Evolutionary conservation across 2,329 filamentous ascomycete species (phyloP), one percentile per base, ranked within the genome.

Genomic region (Microdochium trichocladiopsis): DNA sequence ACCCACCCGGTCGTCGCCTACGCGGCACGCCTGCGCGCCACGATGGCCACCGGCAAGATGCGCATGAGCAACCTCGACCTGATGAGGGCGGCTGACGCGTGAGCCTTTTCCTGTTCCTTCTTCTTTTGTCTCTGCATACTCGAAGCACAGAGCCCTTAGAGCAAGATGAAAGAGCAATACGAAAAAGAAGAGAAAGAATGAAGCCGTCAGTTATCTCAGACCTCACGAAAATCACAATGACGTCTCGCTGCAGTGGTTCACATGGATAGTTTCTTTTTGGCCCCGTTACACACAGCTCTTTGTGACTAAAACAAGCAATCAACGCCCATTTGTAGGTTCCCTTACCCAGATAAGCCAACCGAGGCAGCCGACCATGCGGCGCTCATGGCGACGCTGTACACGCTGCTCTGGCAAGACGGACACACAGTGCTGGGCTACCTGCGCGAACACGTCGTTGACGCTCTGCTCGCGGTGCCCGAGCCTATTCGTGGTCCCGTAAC

Each of bases 301-400:
- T 22, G 53, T 28, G 18, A 41, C 49, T 51, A 49, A 43, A 21
- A 24, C 28, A 23, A n/a, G n/a, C n/a, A n/a, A n/a, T n/a, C n/a
- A n/a, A n/a, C n/a, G n/a, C n/a, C 45, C 18, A 18, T 33, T 25
- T 25, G 50, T 61, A 93, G 88, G 62, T 95, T 95, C 63, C 91
- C 91, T 1, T 90, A 95, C 69, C 77, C 79, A 52, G 76, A 86
- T 52, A 76, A 74, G 51, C 73, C 85, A 57, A 77, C 81, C 10
- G 66, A 77, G 53, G 10, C 41, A 45, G 41, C 41, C 10, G 41
- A 21, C 41, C 18, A 45, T 18, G 41, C 36, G 11, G 72, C 73
- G 50, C 83, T 86, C 66, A 70, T 77, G 47, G 67, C 72, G 45
- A 70, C 80, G 24, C 77, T 95, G 56, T 89, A 84, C 64, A 83